Percentiles rank a stretch among this genome's conserved stretches.
Evolutionary conservation across 495 filamentous ascomycete genomes (phyloP).

Genomic region (Xylaria flabelliformis): DNA sequence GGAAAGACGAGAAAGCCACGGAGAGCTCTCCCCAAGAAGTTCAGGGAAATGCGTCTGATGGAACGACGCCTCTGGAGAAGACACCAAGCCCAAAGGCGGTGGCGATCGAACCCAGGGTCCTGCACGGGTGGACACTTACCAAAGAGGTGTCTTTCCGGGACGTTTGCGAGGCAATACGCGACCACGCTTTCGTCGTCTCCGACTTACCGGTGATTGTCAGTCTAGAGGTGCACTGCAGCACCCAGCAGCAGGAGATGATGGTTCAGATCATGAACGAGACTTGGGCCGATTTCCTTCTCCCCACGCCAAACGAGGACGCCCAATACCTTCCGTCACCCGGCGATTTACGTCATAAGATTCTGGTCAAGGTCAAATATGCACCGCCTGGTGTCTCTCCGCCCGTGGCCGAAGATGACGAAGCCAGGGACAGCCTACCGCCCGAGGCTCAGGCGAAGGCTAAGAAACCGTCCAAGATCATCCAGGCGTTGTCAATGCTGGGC

Average conservation of each 20-base stretch:
- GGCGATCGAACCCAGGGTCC: conserved; percentile 72
- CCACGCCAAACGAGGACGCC: conserved; percentile 57
- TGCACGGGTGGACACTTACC: conserved; percentile 91
- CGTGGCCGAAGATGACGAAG: conserved; percentile 33
- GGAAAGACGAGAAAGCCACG: conserved; percentile 36
- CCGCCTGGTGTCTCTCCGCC: conserved; percentile 50
- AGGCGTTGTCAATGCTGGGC: conserved; percentile 73
- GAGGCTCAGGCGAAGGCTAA: conserved; percentile 37
- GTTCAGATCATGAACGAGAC: conserved; percentile 84
- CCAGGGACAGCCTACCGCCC: conserved; percentile 26
- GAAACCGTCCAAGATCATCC: conserved; percentile 72
- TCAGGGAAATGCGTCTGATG: conserved; percentile 5
- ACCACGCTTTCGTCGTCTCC: conserved; percentile 73
- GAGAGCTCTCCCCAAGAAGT: neutral
- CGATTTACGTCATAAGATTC: conserved; percentile 74
- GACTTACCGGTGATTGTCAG: conserved; percentile 87
- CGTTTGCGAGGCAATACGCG: conserved; percentile 79
- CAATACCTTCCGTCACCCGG: conserved; percentile 66
- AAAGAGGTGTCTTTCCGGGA: conserved; percentile 84
- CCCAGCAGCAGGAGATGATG: conserved; percentile 84
- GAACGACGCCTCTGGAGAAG: conserved; percentile 32
- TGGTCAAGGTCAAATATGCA: conserved; percentile 88
- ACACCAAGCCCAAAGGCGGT: conserved; percentile 41
- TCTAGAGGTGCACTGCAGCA: conserved; percentile 82
- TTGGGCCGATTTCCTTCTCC: conserved; percentile 74